phyloP scores from a whole-genome alignment of 306 rosid genomes.

The Cucurbita argyrosperma region DNA sequence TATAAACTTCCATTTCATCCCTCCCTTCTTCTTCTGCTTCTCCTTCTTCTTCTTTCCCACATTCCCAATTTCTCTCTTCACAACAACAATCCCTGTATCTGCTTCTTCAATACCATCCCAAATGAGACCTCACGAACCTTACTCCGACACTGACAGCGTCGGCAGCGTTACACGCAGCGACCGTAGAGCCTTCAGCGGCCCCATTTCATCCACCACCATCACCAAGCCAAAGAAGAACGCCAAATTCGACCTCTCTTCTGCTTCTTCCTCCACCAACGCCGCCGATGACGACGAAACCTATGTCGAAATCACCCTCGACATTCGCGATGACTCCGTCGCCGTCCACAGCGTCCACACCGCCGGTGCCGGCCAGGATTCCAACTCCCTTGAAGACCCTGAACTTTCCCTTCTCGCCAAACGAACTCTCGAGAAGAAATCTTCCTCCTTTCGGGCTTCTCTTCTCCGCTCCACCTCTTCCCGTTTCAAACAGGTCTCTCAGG shows the following conservation, averaged over 20 bases:
- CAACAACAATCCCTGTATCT: neutral
- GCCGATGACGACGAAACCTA: constrained; percentile 14
- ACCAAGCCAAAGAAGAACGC: constrained; percentile 4
- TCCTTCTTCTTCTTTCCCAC: neutral
- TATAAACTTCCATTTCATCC: too few species aligned
- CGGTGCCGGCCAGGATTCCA: neutral
- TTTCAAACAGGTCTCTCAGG: constrained; percentile 39
- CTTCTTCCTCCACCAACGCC: neutral
- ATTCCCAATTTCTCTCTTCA: neutral
- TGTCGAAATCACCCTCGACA: constrained; percentile 47
- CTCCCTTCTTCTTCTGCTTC: neutral
- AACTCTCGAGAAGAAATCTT: constrained; percentile 23
- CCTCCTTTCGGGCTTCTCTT: constrained; percentile 24
- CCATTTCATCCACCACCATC: constrained; percentile 8
- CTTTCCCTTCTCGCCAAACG: constrained; percentile 27
- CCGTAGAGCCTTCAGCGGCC: constrained; percentile 23
- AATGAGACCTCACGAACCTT: constrained; percentile 1
- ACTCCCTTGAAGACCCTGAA: constrained; percentile 21
- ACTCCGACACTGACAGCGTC: neutral
- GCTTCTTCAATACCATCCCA: neutral
- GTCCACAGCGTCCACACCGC: constrained; percentile 46
- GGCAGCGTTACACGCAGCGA: neutral
- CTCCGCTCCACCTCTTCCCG: constrained; percentile 23
- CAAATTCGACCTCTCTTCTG: constrained; percentile 4
- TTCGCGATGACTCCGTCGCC: constrained; percentile 38